A percentile compares a stretch with the other conserved stretches of the same genome.
These are phyloP conservation scores for Jackrogersella minutella DNA, from an alignment of 495 filamentous ascomycete species.

Conservation along the genomic window DNA sequence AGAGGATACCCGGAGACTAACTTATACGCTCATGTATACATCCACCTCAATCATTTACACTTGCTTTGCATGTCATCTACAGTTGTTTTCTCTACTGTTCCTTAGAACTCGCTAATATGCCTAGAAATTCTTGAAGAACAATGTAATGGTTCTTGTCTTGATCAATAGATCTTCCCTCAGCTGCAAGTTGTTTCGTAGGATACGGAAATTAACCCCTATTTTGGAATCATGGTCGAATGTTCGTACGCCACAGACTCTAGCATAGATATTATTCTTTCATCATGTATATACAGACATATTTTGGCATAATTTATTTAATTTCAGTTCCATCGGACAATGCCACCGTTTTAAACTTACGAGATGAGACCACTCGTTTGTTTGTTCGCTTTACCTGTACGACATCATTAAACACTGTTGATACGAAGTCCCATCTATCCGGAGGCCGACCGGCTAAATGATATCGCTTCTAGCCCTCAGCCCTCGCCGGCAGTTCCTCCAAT, in stretches of 20 bases:
- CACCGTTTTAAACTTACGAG: constrained; percentile 3
- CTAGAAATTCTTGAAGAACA: constrained; percentile 33
- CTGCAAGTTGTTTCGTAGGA: background rate
- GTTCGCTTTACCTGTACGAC: background rate
- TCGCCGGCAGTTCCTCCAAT: background rate
- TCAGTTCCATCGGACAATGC: background rate
- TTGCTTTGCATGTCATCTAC: background rate
- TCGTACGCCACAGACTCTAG: too few species aligned
- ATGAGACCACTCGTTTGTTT: constrained; percentile 7
- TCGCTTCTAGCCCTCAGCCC: background rate
- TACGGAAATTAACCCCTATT: background rate
- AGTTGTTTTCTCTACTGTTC: background rate
- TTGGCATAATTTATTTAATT: background rate
- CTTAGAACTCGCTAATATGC: constrained; percentile 35
- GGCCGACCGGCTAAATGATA: constrained; percentile 26
- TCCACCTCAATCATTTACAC: constrained; percentile 7
- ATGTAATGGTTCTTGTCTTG: constrained; percentile 7
- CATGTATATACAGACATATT: background rate
- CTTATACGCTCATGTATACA: background rate
- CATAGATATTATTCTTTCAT: too few species aligned
- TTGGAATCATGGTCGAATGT: too few species aligned
- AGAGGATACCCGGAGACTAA: constrained; percentile 4
- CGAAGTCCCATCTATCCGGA: constrained; percentile 15
- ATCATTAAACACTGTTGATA: background rate
- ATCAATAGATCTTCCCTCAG: background rate